A percentile compares a stretch with the other conserved stretches of the same genome.
These are phyloP conservation scores for Fraxinus greggii DNA, from an alignment of 305 asterid genomes.

Conservation along the genomic window DNA sequence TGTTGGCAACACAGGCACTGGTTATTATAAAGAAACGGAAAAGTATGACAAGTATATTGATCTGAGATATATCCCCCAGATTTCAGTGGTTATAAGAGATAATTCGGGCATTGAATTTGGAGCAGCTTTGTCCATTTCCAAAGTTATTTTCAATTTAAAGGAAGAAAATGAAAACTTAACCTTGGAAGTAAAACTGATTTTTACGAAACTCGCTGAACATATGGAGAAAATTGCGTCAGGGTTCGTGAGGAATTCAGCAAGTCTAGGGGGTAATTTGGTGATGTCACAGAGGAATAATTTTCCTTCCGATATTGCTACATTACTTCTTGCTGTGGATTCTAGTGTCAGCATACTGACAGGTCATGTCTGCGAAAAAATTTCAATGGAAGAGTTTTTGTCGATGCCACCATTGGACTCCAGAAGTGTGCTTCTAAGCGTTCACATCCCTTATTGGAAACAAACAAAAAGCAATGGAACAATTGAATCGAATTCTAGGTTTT, in stretches of 20 bases:
- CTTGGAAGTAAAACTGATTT: conserved; percentile 32
- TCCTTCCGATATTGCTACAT: conserved; percentile 83
- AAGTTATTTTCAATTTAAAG: conserved; percentile 44
- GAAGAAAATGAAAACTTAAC: conserved; percentile 24
- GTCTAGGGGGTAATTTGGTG: conserved; percentile 87
- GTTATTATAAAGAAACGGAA: conserved; percentile 56
- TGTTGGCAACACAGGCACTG: conserved; percentile 67
- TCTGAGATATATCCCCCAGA: conserved; percentile 61
- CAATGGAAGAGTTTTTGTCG: conserved; percentile 64
- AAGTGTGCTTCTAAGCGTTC: conserved; percentile 58
- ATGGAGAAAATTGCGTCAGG: conserved; percentile 71
- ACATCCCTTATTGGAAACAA: conserved; percentile 50
- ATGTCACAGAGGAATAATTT: conserved; percentile 77
- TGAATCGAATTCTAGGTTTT: conserved; percentile 37
- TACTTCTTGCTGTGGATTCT: conserved; percentile 66
- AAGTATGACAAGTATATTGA: conserved; percentile 50
- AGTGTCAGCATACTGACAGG: conserved; percentile 48
- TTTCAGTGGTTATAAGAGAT: conserved; percentile 42
- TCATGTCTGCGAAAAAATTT: conserved; percentile 36
- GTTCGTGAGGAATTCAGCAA: conserved; percentile 75
- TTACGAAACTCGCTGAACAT: conserved; percentile 51
- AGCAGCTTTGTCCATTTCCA: conserved; percentile 65
- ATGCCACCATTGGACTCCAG: conserved; percentile 53
- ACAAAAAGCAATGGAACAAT: conserved; percentile 20
- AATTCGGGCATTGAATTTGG: conserved; percentile 54